Evolutionary conservation across 208 protist genomes (phyloP), one percentile per base, ranked within the genome.

Genomic region (Spongospora subterranea): DNA sequence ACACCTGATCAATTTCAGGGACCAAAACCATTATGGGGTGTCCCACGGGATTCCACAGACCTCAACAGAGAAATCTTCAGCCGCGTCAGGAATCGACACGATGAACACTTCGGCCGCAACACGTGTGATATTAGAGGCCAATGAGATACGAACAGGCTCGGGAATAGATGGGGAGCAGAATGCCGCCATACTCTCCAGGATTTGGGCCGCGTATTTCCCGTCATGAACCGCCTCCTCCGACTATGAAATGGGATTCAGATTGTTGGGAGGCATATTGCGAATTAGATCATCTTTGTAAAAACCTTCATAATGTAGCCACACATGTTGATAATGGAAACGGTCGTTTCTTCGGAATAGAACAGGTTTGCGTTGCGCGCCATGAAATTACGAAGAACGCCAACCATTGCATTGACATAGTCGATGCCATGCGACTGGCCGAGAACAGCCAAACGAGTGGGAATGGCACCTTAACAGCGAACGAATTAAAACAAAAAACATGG

Each of bases 151-250:
- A 24, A 60, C 24, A 29, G 50, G 6, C 50, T 60, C 50, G 13
- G 50, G 50, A 29, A 60, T 24, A 24, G 24, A 6, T 6, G 50
- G 6, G 6, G 50, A 60, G 50, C 50, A 60, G 24, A 82, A 43
- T 39, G 17, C 71, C n/a, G 40, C 71, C 35, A 82, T 35, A 6
- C 35, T n/a, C n/a, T 82, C 71, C 35, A 82, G 71, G 13, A 82
- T 35, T 13, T 82, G 35, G 71, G 71, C 71, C 13, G 71, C 71
- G n/a, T 82, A 82, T n/a, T 43, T 35, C 6, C 71, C 71, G n/a
- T 82, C 71, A 43, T 82, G 71, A 35, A 43, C 71, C 6, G 71
- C 71, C 13, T 82, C 71, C 35, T 82, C 71, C 17, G 17, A 60
- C 50, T 60, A 60, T 60, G 24, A 60, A 29, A 60, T 6, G 50